Base-by-base conservation (phyloP, 2,329 filamentous ascomycete species). In the Microcyclospora pomicola region DNA sequence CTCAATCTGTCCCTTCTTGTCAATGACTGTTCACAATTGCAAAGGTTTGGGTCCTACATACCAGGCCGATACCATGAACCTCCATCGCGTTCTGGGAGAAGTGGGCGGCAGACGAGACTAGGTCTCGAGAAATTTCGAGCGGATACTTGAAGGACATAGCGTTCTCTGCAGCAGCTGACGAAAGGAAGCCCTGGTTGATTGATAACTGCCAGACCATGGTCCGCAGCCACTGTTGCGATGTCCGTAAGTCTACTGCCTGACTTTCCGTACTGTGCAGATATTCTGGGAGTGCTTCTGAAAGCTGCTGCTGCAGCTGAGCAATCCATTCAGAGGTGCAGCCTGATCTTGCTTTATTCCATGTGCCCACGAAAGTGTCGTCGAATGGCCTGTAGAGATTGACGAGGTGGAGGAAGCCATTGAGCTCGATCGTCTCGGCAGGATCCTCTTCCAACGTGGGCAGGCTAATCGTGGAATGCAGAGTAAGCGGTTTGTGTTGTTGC, bases 51-150 rank as follows among this genome's bases (percentile, higher is more conserved):
- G 19, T 13, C 24, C 28, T 10, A 65, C 75, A 58, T 63, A 83
- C 80, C 59, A 92, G 58, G 16, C 80, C 80, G 30, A 82, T 72
- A 13, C 79, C 80, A 46, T 87, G 69, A 2, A 87, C 66, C 45
- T 88, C 82, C 65, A 85, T 78, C 32, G 77, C 76, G 46, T 78
- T 71, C 28, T 75, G 74, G 0, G 80, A 78, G 51, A 91, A 80
- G 37, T 80, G 74, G 12, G 76, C 74, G 4, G 80, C 77, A 59
- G 87, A 75, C 10, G 61, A 58, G 0, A 73, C 62, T 1, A 77
- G 65, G 35, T 75, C 73, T 34, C 72, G 62, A 0, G 74, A 73
- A n/a, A 78, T 73, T 29, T 73, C 67, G 19, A 78, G 65, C 0
- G 75, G 74, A 39, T 74, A 77, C 27, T 67, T 66, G 59, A 77